Evolutionary conservation across 1,139 yeast genomes (phyloP).

Genomic region (Candida neerlandica): DNA sequence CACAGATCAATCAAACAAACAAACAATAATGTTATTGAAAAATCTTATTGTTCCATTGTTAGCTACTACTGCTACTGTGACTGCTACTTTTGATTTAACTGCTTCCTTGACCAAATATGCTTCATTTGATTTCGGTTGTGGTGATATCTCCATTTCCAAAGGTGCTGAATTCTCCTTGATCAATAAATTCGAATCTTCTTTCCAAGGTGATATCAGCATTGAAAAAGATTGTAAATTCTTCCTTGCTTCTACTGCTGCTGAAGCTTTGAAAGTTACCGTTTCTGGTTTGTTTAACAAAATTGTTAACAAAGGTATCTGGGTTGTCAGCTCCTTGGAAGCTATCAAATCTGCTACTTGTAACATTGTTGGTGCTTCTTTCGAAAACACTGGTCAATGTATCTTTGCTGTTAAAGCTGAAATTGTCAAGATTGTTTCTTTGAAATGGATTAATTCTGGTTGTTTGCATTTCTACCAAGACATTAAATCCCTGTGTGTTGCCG

Average conservation of each 20-base stretch:
- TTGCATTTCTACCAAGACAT: conserved; percentile 5
- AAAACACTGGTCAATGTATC: conserved; percentile 5
- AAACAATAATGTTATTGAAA: conserved; percentile 3
- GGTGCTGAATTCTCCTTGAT: conserved; percentile 7
- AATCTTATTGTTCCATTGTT: conserved; percentile 6
- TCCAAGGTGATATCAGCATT: conserved; percentile 5
- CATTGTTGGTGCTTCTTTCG: conserved; percentile 5
- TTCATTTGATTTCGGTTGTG: conserved; percentile 6
- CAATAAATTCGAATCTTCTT: conserved; percentile 1
- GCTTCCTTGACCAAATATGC: conserved; percentile 5
- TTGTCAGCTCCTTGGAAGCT: conserved; percentile 2
- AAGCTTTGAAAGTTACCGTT: conserved; percentile 5
- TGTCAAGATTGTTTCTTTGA: background rate
- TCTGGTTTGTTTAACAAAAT: conserved; percentile 1
- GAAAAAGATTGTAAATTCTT: conserved; percentile 5
- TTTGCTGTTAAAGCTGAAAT: background rate
- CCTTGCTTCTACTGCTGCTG: conserved; percentile 5
- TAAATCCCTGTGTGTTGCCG: conserved; percentile 3
- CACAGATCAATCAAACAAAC: background rate
- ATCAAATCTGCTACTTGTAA: conserved; percentile 2
- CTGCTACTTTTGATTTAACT: conserved; percentile 3
- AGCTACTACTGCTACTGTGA: conserved; percentile 2
- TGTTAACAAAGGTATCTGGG: conserved; percentile 6
- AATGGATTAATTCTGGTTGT: conserved; percentile 2
- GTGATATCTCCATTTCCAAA: conserved; percentile 6